Conservation (phyloP, 495 filamentous ascomycete genomes). For the Pyronema omphalodes region DNA sequence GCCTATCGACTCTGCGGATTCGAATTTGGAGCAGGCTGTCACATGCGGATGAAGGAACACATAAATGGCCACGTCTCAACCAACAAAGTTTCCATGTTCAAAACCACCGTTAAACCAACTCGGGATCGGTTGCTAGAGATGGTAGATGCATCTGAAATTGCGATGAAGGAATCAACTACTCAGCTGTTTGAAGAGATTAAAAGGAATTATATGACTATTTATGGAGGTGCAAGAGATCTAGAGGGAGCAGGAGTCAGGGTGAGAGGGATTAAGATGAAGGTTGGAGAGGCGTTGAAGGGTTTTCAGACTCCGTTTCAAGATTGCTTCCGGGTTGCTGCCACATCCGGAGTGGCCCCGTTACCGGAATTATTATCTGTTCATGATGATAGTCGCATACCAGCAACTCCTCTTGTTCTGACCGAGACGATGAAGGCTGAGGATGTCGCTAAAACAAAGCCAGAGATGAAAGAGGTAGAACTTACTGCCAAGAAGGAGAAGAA, state of each 20-base stretch:
- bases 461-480: no score
- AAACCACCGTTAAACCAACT: conserved; percentile 28
- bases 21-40: conserved; percentile 33
- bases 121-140: conserved; percentile 25
- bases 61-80: conserved; percentile 35
- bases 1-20: conserved; percentile 32
- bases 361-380: no score
- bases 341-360: no score
- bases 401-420: no score
- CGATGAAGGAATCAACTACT: conserved; percentile 27
- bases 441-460: no score
- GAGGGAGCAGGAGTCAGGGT: conserved; percentile 7
- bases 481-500: no score
- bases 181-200: conserved; percentile 28
- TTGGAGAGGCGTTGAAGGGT: background rate
- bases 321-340: conserved; percentile 4
- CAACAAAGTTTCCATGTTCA: conserved; percentile 34
- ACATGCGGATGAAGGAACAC: conserved; percentile 35
- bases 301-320: background rate
- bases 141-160: conserved; percentile 23
- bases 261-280: conserved; percentile 4
- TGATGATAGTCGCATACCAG: no score
- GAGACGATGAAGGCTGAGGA: no score
- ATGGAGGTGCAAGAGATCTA: conserved; percentile 4
- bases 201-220: conserved; percentile 27